Conservation (phyloP, 1,284 basidiomycete genomes). For the Austroboletus novae-zelandiae region DNA sequence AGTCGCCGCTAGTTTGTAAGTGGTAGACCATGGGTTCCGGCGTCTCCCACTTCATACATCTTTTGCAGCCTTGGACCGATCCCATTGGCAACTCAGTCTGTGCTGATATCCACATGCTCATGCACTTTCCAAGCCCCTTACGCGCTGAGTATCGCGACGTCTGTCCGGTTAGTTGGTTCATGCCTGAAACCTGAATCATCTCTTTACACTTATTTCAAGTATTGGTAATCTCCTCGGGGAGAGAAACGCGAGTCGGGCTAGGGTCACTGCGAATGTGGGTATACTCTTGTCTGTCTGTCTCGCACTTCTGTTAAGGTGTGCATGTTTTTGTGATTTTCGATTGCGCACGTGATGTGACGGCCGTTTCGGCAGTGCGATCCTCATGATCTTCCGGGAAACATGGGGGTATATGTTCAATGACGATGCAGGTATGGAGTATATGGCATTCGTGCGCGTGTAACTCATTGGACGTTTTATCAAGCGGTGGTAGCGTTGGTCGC, state of each 20-base stretch:
- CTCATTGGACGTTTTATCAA: slow-evolving; percentile 17
- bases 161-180: slow-evolving; percentile 63
- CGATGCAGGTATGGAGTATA: slow-evolving; percentile 55
- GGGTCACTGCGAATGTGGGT: slow-evolving; percentile 58
- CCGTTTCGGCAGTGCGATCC: slow-evolving; percentile 51
- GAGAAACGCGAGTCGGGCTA: slow-evolving; percentile 63
- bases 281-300: slow-evolving; percentile 61
- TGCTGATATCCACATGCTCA: slow-evolving; percentile 70
- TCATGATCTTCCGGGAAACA: slow-evolving; percentile 65
- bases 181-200: not conserved
- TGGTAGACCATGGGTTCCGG: not conserved
- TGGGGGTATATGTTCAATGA: slow-evolving; percentile 88
- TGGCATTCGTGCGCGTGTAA: not conserved
- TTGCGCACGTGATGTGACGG: not conserved
- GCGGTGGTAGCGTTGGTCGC: slow-evolving; percentile 68
- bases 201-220: slow-evolving; percentile 32
- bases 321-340: not conserved
- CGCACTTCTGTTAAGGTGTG: slow-evolving; percentile 61
- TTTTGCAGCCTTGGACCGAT: slow-evolving; percentile 51
- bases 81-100: slow-evolving; percentile 68
- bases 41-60: slow-evolving; percentile 11
- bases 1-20: slow-evolving; percentile 62
- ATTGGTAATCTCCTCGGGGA: slow-evolving; percentile 85
- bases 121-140: slow-evolving; percentile 86
- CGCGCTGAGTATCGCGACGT: slow-evolving; percentile 76